Evolutionary conservation across 2,329 filamentous ascomycete genomes (phyloP).

Genomic region (Fusarium ramigenum): DNA sequence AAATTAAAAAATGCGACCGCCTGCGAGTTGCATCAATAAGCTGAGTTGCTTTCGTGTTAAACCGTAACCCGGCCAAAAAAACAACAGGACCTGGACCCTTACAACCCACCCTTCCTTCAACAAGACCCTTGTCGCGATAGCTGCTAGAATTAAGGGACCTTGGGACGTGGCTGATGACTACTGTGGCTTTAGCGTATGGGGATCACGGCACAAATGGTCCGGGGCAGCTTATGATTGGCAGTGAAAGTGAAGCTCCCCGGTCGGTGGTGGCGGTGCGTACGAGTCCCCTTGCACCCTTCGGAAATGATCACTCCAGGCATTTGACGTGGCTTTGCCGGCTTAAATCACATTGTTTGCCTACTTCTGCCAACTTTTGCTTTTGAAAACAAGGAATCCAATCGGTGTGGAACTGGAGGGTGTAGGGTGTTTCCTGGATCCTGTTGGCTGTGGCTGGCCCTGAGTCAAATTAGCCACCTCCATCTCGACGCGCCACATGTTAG

Average conservation of each 20-base stretch:
- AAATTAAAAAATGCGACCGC: constrained; percentile 25
- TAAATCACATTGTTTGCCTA: constrained; percentile 30
- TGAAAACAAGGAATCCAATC: constrained; percentile 31
- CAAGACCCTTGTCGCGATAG: constrained; percentile 29
- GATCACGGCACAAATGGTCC: constrained; percentile 30
- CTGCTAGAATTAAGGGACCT: constrained; percentile 33
- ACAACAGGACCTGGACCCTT: constrained; percentile 26
- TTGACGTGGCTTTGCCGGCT: constrained; percentile 11
- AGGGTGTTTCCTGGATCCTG: constrained; percentile 14
- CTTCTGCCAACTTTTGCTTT: constrained; percentile 35
- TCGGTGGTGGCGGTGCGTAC: constrained; percentile 35
- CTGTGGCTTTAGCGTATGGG: constrained; percentile 33
- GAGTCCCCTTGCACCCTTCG: constrained; percentile 16
- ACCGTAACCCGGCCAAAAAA: constrained; percentile 22
- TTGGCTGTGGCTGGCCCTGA: constrained; percentile 31
- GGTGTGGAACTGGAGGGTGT: constrained; percentile 26
- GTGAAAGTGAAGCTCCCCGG: neutral
- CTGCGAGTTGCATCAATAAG: constrained; percentile 11
- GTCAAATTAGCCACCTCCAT: constrained; percentile 23
- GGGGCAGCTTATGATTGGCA: constrained; percentile 18
- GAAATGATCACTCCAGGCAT: constrained; percentile 36
- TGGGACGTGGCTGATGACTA: constrained; percentile 25
- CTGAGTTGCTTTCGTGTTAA: constrained; percentile 14
- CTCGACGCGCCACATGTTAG: constrained; percentile 21
- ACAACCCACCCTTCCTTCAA: constrained; percentile 24